Conservation (phyloP, 495 filamentous ascomycete genomes). For the Apodospora peruviana region DNA sequence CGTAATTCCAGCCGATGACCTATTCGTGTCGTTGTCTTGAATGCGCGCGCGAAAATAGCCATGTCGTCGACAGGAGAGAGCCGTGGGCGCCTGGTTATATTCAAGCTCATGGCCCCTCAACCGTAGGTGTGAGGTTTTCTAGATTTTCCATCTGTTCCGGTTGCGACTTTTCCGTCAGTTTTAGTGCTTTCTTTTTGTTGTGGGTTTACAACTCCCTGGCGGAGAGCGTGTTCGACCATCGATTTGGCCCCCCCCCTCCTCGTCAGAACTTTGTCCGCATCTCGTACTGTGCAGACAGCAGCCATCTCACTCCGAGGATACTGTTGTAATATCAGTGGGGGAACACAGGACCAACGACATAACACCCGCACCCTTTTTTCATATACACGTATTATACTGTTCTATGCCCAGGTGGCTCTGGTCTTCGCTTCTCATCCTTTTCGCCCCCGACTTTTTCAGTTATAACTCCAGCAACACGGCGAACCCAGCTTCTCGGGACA, state of each 20-base stretch:
- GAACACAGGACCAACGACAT: background rate
- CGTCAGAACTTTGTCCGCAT: background rate
- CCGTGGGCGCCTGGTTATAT: slow-evolving; percentile 1
- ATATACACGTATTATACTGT: background rate
- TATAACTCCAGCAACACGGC: background rate
- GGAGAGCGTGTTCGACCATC: background rate
- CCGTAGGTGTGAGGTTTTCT: background rate
- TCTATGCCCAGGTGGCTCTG: background rate
- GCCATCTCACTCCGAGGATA: background rate
- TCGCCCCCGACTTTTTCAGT: background rate
- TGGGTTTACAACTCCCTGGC: background rate
- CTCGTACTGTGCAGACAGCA: background rate
- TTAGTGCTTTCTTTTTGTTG: background rate
- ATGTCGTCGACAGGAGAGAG: background rate
- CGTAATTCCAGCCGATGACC: background rate
- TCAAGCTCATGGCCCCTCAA: background rate
- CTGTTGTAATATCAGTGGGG: background rate
- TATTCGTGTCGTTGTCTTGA: no score
- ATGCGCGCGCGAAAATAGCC: slow-evolving; percentile 2
- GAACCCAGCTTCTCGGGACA: no score
- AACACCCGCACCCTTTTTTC: background rate
- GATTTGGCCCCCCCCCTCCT: background rate
- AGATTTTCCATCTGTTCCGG: background rate
- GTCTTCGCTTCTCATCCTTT: background rate
- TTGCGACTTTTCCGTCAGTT: background rate